Conservation (phyloP, 2,329 filamentous ascomycete species). For the Neoscytalidium dimidiatum region DNA sequence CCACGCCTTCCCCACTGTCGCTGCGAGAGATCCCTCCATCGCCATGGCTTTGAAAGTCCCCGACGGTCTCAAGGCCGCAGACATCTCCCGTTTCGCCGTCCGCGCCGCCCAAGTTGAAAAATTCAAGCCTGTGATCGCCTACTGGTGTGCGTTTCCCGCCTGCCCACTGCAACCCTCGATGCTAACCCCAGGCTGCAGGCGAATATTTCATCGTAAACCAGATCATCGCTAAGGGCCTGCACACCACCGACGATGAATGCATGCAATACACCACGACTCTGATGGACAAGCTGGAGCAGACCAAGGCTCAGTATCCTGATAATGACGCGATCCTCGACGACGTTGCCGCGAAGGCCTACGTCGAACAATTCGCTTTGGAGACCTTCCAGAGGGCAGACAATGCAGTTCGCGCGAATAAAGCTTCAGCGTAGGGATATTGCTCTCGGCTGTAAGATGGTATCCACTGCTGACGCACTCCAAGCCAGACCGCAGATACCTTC, state of each 20-base stretch:
- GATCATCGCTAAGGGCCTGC: conserved; percentile 78
- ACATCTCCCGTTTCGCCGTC: conserved; percentile 80
- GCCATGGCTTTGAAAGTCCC: conserved; percentile 74
- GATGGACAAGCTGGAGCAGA: conserved; percentile 89
- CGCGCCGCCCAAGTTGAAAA: conserved; percentile 81
- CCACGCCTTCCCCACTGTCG: not conserved
- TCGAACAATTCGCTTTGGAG: conserved; percentile 90
- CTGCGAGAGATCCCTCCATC: not conserved
- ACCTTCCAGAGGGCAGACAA: conserved; percentile 84
- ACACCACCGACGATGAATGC: conserved; percentile 75
- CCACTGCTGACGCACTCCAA: conserved; percentile 36
- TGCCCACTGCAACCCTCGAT: not conserved
- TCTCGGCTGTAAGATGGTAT: not conserved
- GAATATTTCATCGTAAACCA: conserved; percentile 93
- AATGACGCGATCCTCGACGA: conserved; percentile 89
- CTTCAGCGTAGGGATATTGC: conserved; percentile 63
- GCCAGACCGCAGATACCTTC: conserved; percentile 92
- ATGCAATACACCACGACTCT: conserved; percentile 77
- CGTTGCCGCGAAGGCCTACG: conserved; percentile 81
- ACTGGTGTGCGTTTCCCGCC: conserved; percentile 75
- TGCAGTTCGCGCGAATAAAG: conserved; percentile 78
- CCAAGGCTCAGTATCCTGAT: conserved; percentile 69
- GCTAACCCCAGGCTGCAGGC: conserved; percentile 53
- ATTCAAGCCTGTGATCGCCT: conserved; percentile 84
- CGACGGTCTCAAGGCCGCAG: conserved; percentile 72